Evolutionary conservation across 345 rosid genomes (phyloP), one percentile per base, ranked within the genome.

Genomic region (Arabis hirsuta): DNA sequence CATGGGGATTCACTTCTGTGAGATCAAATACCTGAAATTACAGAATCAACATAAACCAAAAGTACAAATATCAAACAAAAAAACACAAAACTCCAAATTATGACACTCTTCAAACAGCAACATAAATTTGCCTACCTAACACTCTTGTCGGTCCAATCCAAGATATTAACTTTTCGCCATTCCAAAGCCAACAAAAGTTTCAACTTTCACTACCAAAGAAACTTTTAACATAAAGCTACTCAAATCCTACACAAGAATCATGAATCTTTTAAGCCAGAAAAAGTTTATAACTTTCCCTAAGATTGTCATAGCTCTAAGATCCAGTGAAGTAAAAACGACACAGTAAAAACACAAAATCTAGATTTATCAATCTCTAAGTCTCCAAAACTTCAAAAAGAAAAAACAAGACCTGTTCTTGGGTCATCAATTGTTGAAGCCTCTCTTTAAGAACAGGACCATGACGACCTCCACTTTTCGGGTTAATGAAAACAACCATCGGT

Each of bases 381-480:
- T 20, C 22, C 22, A 20, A 20, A 20, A 20, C 22, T 20, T 20
- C 22, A 62, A 32, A 32, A 6, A 6, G 6, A 32, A 32, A 27
- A 55, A 32, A 42, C 13, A 7, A 7, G 34, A 88, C 99, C 91
- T 96, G 97, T 62, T 96, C 98, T 38, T 85, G 82, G 12, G 84
- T 87, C 80, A 96, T 88, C 60, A 96, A 79, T 53, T 88, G 84
- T 82, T 83, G 86, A 44, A 96, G 90, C 62, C 97, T 84, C 59
- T 77, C 78, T 81, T 84, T 87, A 59, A 96, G 96, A 71, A 84
- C 86, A 12, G 90, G 96, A 0, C 98, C 98, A n/a, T 84, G 81
- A 12, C 99, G 86, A 47, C 99, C 98, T 7, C 99, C 98, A 50
- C 98, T 88, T 26, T 74, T 83, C 16, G 96, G 80, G 70, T 96